Evolutionary conservation across 2,329 filamentous ascomycete genomes (phyloP), one percentile per base, ranked within the genome.

Genomic region (Didymella pomorum): DNA sequence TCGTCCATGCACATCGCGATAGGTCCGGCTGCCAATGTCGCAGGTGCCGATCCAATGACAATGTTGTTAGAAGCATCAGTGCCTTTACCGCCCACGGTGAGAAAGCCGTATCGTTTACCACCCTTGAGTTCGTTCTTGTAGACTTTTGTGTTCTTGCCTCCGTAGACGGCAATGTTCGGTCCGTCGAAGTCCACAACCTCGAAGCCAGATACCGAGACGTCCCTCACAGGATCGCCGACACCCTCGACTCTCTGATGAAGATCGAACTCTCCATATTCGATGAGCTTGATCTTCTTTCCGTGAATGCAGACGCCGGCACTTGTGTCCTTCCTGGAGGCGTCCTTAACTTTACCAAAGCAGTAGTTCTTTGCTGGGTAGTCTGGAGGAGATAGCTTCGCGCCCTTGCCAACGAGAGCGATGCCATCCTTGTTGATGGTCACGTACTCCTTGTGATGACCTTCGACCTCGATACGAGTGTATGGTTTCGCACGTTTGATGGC

Each of bases 1-100:
- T 65, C 63, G 23, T 65, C 63, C 63, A 65, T 65, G 41, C 58
- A 61, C 55, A 63, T 52, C 3, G 48, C 60, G 11, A 65, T 63
- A 2, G 35, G 29, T 16, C 44, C 44, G 3, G 3, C 3, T n/a
- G 16, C 9, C 26, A 61, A 52, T 16, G 42, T 33, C 5, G 18
- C 16, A 29, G 48, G 23, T 12, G 37, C 28, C 4, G 60, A 35
- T 6, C 50, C 46, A 16, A 46, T 48, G 42, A 61, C 16, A 9
- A 53, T 26, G 29, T 60, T 63, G 14, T 58, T 23, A 2, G 31
- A 48, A 3, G 60, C 58, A 7, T 47, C 20, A 14, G 55, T 65
- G 23, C 54, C 48, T 10, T 25, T 61, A 10, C 46, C 56, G 1
- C 60, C 60, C 8, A 56, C 60, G n/a, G 60, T 63, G 21, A 65